Evolutionary conservation across 352 stramenopile genomes (phyloP), one percentile per base, ranked within the genome.

Genomic region (Nannochloropsis limnetica): DNA sequence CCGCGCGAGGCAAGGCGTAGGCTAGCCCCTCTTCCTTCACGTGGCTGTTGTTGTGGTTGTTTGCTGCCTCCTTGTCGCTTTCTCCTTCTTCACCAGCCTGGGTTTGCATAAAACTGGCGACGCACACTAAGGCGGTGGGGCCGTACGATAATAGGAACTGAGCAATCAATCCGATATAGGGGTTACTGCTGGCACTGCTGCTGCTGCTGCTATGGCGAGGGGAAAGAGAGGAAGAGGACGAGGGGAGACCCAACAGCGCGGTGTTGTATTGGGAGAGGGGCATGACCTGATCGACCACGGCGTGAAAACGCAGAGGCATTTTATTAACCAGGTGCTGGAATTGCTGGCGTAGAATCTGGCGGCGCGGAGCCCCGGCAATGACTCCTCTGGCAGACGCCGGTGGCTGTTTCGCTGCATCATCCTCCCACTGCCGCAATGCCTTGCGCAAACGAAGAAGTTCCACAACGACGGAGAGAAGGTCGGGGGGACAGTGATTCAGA

Each of bases 251-350:
- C 25, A 74, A 29, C n/a, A 74, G n/a, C 61, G 15, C 61, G 61
- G 61, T 74, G 11, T 74, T 74, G 11, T 74, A 74, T 15, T 74
- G 6, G 25, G 61, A 74, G 8, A 74, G 61, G 3, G n/a, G n/a
- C 61, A 74, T 74, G n/a, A 74, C 61, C 25, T 74, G 61, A 29
- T 74, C 61, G 11, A 20, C 61, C n/a, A 74, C 25, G 5, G n/a
- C 25, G 61, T 74, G n/a, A 23, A 74, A 74, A 15, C 61, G 61
- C 3, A 74, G 25, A 74, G 61, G 61, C 3, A 74, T 25, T 27
- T 74, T 74, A 29, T 74, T 31, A 11, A 74, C 20, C 1, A 74
- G 25, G 61, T 74, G 61, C n/a, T 74, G 11, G 8, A 74, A 74
- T 1, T 28, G 61, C 3, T 29, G 3, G n/a, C 2, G n/a, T 22